Conservation (phyloP, 495 filamentous ascomycete genomes). For the Daldinia loculata region DNA sequence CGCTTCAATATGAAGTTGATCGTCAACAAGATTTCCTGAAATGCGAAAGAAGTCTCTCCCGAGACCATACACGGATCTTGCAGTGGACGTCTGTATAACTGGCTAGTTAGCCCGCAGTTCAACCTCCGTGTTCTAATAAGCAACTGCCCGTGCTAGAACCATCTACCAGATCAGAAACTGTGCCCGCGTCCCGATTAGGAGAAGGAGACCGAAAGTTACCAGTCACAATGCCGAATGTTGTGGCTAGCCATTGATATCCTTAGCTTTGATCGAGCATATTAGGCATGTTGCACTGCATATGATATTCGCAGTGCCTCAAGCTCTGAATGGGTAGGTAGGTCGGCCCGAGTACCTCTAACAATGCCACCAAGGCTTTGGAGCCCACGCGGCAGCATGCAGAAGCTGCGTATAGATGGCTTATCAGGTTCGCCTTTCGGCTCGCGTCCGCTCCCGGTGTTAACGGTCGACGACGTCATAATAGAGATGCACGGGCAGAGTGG, state of each 20-base stretch:
- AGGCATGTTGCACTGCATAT: slow-evolving; percentile 36
- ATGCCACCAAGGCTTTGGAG: slow-evolving; percentile 25
- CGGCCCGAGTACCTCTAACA: slow-evolving; percentile 32
- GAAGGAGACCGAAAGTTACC: slow-evolving; percentile 34
- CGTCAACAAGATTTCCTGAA: slow-evolving; percentile 17
- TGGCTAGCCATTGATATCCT: slow-evolving; percentile 18
- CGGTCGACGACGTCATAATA: slow-evolving; percentile 30
- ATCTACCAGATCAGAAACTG: slow-evolving; percentile 17
- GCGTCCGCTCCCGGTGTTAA: slow-evolving; percentile 10
- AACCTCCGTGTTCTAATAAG: slow-evolving; percentile 22
- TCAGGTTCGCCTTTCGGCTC: slow-evolving; percentile 14
- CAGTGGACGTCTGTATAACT: slow-evolving; percentile 18
- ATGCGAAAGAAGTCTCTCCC: slow-evolving; percentile 13
- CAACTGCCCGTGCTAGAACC: slow-evolving; percentile 18
- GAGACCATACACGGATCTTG: slow-evolving; percentile 25
- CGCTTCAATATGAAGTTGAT: slow-evolving; percentile 20
- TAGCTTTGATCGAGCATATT: slow-evolving; percentile 13
- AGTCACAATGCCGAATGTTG: slow-evolving; percentile 16
- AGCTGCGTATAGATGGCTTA: slow-evolving; percentile 25
- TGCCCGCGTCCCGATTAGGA: slow-evolving; percentile 19
- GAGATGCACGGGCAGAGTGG: slow-evolving; percentile 5
- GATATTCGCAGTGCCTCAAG: slow-evolving; percentile 16
- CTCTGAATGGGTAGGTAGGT: slow-evolving; percentile 37
- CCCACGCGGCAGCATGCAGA: slow-evolving; percentile 36
- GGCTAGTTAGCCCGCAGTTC: slow-evolving; percentile 4